Evolutionary conservation across 2,329 filamentous ascomycete species (phyloP).

Genomic region (Aureobasidium namibiae): DNA sequence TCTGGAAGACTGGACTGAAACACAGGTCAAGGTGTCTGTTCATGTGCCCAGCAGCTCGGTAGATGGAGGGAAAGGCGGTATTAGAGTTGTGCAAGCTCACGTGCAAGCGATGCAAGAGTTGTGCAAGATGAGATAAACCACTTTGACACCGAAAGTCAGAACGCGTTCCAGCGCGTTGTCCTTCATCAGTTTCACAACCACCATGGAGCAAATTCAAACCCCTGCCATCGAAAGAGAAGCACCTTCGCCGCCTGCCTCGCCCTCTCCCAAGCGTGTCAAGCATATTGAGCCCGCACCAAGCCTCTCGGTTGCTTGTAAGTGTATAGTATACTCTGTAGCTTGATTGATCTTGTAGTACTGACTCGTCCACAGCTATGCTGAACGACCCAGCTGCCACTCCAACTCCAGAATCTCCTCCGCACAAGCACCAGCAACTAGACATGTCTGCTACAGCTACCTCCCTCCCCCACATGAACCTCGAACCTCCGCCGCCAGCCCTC

Average conservation of each 20-base stretch:
- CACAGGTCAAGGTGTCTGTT: neutral
- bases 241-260: constrained; percentile 60
- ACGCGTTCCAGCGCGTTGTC: too few relatives aligned
- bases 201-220: constrained; percentile 26
- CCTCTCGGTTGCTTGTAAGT: constrained; percentile 28
- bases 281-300: constrained; percentile 40
- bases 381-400: constrained; percentile 28
- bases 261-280: constrained; percentile 74
- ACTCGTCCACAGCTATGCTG: constrained; percentile 24
- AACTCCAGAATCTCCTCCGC: constrained; percentile 20
- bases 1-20: neutral
- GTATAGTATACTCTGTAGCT: neutral
- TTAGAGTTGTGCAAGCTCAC: neutral
- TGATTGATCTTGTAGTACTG: neutral
- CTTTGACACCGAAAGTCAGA: neutral
- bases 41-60: neutral
- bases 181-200: neutral
- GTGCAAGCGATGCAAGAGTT: neutral
- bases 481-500: constrained; percentile 49
- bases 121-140: neutral
- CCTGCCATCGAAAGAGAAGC: constrained; percentile 32
- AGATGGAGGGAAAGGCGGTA: neutral
- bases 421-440: constrained; percentile 17
- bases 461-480: constrained; percentile 25
- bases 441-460: constrained; percentile 14